Conservation (phyloP, 495 filamentous ascomycete species). For the Cercophora samala region DNA sequence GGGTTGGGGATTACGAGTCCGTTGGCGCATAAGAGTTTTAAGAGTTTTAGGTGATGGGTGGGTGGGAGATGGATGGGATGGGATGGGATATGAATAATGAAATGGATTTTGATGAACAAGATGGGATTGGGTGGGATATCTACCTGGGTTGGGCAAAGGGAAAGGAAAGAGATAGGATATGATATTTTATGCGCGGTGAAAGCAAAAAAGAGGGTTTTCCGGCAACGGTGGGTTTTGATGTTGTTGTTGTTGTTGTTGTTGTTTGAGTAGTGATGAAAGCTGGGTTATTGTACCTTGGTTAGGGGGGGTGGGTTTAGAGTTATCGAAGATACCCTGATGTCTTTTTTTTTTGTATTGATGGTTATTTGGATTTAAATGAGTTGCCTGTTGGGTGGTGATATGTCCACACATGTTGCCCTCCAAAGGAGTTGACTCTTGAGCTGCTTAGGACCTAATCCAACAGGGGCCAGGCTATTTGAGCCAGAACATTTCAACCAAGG, state of each 20-base stretch:
- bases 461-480: too few species aligned
- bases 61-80: background rate
- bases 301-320: background rate
- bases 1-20: constrained; percentile 26
- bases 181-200: background rate
- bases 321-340: background rate
- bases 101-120: background rate
- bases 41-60: constrained; percentile 46
- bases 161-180: background rate
- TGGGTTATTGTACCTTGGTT: background rate
- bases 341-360: background rate
- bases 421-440: too few species aligned
- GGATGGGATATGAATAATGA: background rate
- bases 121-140: background rate
- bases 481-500: too few species aligned
- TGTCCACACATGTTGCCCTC: too few species aligned
- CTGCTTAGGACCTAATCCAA: too few species aligned
- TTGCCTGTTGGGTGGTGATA: too few species aligned
- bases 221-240: background rate
- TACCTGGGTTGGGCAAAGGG: too few species aligned
- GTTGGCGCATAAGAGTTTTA: constrained; percentile 62
- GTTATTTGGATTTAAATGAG: background rate
- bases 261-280: background rate
- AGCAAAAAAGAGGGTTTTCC: background rate
- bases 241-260: too few species aligned